A percentile compares a stretch with the other conserved stretches of the same genome.
Evolutionary conservation across 2,329 filamentous ascomycete genomes (phyloP).

Genomic region (Fonsecaea pedrosoi): DNA sequence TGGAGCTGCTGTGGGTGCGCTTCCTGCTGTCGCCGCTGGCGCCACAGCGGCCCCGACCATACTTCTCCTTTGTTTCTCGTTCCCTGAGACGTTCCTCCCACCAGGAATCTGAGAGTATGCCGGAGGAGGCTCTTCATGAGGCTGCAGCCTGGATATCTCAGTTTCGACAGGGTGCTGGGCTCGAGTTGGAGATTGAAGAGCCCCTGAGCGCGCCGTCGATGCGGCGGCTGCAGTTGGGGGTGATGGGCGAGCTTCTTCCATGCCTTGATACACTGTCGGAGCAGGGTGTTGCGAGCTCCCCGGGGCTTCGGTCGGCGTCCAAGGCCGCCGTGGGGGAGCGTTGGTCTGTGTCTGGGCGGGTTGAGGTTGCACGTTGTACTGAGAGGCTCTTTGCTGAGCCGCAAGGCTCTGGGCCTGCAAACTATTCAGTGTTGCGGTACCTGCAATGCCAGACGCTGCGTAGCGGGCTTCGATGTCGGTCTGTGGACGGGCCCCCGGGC

Average conservation of each 20-base stretch:
- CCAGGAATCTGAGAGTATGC: constrained; percentile 82
- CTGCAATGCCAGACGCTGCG: constrained; percentile 88
- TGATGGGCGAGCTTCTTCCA: constrained; percentile 68
- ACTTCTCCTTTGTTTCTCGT: constrained; percentile 73
- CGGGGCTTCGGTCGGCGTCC: constrained; percentile 93
- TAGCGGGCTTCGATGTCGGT: constrained; percentile 90
- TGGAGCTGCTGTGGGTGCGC: constrained; percentile 33
- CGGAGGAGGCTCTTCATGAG: constrained; percentile 74
- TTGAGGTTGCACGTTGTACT: constrained; percentile 67
- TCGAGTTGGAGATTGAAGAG: constrained; percentile 38
- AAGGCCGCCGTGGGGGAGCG: constrained; percentile 67
- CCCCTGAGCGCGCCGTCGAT: constrained; percentile 47
- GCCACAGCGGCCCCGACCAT: constrained; percentile 40
- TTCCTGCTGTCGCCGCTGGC: constrained; percentile 31
- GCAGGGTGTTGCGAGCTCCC: constrained; percentile 87
- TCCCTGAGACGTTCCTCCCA: constrained; percentile 65
- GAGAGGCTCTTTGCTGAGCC: constrained; percentile 73
- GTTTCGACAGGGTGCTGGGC: constrained; percentile 79
- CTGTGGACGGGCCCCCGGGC: constrained; percentile 67
- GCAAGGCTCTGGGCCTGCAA: constrained; percentile 84
- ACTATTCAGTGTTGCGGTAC: constrained; percentile 79
- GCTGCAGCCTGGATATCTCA: constrained; percentile 82
- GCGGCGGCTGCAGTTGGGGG: constrained; percentile 49
- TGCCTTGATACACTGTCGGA: constrained; percentile 89
- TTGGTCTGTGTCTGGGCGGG: constrained; percentile 45